Evolutionary conservation across 1,284 basidiomycete genomes (phyloP), one percentile per base, ranked within the genome.

Genomic region (Ustilago trichophora): DNA sequence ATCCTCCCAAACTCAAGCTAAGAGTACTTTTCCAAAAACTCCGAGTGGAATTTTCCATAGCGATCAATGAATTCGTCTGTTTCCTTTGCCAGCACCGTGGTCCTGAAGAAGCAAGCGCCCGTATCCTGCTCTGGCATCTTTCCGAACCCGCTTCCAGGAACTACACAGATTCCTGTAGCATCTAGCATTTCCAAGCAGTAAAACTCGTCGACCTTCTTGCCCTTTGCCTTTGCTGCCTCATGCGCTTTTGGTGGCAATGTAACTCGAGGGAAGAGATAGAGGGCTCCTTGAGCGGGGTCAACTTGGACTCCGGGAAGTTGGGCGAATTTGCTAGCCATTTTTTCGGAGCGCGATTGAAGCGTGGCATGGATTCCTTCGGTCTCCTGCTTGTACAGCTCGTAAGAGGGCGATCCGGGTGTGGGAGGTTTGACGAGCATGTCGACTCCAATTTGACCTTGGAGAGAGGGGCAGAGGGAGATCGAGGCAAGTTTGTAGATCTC

Each of bases 231-330:
- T 2, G 77, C 78, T 2, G 47, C 65, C 27, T 80, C 73, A 36
- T 74, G 58, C 8, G 74, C 78, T 21, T 55, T 55, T 12, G 56
- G 48, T 0, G 77, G 87, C 33, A 94, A 84, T 22, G 87, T 84
- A 60, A 94, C 87, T 64, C 85, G 85, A 15, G 92, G 92, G 85
- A 90, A 93, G 36, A 94, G 85, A 82, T 94, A 94, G 77, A 94
- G 85, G 19, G 92, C 94, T 3, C 94, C 95, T 24, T 92, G 90
- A 3, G 78, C 77, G 19, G 75, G 72, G 10, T 72, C 62, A 5
- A 73, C 70, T 15, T 71, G 38, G 2, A 80, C 65, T 0, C 78
- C 78, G 1, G 59, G 60, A 7, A 80, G 52, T 49, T 72, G 29
- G 29, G 54, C 65, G 25, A 80, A 77, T 25, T 62, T 60, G 16